Evolutionary conservation across 2,329 filamentous ascomycete species (phyloP).

Genomic region (Exophiala alcalophila): DNA sequence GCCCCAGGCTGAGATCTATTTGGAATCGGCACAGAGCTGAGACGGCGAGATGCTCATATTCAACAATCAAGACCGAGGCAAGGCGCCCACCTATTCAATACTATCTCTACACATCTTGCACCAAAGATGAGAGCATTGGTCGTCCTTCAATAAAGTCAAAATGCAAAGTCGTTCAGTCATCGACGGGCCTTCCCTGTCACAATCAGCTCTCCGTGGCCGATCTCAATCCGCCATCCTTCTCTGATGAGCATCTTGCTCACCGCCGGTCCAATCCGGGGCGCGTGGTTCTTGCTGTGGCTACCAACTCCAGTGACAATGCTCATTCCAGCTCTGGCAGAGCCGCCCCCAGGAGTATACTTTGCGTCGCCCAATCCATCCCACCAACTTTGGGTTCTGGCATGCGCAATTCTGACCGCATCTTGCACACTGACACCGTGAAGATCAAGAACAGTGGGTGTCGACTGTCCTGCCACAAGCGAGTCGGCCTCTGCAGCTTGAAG

Average conservation of each 20-base stretch:
- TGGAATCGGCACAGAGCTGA: no score
- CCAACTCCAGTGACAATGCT: slow-evolving; percentile 79
- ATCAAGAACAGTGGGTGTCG: slow-evolving; percentile 62
- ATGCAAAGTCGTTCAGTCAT: slow-evolving; percentile 1
- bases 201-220: slow-evolving; percentile 66
- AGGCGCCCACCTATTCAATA: no score
- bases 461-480: slow-evolving; percentile 65
- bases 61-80: no score
- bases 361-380: slow-evolving; percentile 70
- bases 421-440: slow-evolving; percentile 79
- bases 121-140: no score
- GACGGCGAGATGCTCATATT: no score
- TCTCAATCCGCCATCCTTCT: slow-evolving; percentile 80
- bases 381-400: slow-evolving; percentile 66
- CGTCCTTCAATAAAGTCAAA: no score
- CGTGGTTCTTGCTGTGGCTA: slow-evolving; percentile 72
- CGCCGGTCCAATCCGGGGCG: slow-evolving; percentile 71
- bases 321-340: slow-evolving; percentile 56
- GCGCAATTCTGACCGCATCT: slow-evolving; percentile 76
- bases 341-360: slow-evolving; percentile 48
- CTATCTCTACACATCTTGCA: no score
- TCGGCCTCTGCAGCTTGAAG: slow-evolving; percentile 68
- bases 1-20: no score
- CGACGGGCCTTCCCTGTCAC: slow-evolving; percentile 57
- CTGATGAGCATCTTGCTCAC: slow-evolving; percentile 72